Base-by-base conservation (phyloP, 768 basidiomycete species). In the Lactifluus volemus region DNA sequence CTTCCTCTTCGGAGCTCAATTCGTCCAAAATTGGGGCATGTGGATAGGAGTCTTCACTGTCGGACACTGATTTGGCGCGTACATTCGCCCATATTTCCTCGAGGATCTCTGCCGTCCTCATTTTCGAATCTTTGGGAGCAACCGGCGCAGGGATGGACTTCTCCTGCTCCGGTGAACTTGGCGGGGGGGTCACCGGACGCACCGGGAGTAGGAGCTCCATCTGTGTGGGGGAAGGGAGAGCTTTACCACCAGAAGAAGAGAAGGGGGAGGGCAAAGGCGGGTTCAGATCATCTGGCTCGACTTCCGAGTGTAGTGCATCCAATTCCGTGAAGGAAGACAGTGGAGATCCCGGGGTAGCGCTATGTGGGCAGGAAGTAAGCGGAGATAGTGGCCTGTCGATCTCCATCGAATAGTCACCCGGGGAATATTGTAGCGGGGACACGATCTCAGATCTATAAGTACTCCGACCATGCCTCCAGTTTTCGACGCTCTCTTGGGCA, bases 11-110 rank as follows among this genome's bases (percentile, higher is more conserved):
- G 7, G 59, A 63, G 17, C 52, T 62, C 36, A 72, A 67, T 47
- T 70, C 68, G n/a, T 64, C 64, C 2, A 64, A 65, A 52, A 70
- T 56, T 49, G 70, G 70, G 17, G 59, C 63, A 55, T 49, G 55
- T 41, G 55, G 25, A 63, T 49, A 58, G 56, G 81, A 77, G 38
- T 73, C 70, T 14, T 73, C 68, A 39, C 68, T 69, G 10, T 83
- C 80, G 2, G 79, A 77, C 30, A 8, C 19, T 29, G 81, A 82
- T 51, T 74, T 58, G 17, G 67, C 66, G 19, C 61, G 78, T 5
- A 82, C 85, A 63, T 75, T 77, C n/a, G 80, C 83, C 72, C 79
- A 86, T 63, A 89, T 86, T 39, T 81, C 75, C 7, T 80, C 84
- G 49, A 89, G 83, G 34, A 88, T 75, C 66, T 77, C 74, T 15